Percentiles rank a stretch among this genome's conserved stretches.
Evolutionary conservation across 768 basidiomycete genomes (phyloP).

Genomic region (Suillus ampliporus): DNA sequence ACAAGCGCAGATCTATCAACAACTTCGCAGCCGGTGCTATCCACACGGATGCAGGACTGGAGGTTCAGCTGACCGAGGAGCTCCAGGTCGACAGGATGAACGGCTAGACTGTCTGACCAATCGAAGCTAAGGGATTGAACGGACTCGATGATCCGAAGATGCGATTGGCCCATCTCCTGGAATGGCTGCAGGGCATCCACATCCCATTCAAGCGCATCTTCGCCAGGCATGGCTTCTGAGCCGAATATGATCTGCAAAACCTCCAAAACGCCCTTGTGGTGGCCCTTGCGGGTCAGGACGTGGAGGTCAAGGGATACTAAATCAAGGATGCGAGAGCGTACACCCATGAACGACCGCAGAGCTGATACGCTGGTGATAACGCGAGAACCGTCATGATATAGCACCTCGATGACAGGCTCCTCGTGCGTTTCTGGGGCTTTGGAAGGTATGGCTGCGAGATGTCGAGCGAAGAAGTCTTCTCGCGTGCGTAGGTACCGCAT

Average conservation of each 20-base stretch:
- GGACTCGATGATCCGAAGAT: constrained; percentile 86
- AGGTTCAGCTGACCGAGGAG: constrained; percentile 72
- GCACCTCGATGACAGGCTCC: constrained; percentile 58
- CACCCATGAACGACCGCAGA: constrained; percentile 76
- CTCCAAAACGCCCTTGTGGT: constrained; percentile 72
- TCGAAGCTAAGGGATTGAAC: constrained; percentile 87
- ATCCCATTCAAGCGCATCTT: constrained; percentile 43
- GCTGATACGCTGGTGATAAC: constrained; percentile 70
- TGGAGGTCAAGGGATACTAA: constrained; percentile 89
- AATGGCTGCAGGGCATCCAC: constrained; percentile 62
- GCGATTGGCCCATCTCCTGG: constrained; percentile 78
- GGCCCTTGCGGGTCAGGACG: constrained; percentile 78
- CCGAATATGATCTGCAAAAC: constrained; percentile 85
- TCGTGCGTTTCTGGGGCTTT: constrained; percentile 55
- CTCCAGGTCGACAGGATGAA: constrained; percentile 62
- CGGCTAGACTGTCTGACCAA: constrained; percentile 79
- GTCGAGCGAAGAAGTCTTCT: constrained; percentile 88
- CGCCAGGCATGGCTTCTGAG: constrained; percentile 56
- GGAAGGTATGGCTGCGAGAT: constrained; percentile 79
- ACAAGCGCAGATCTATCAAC: constrained; percentile 76
- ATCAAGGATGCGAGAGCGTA: constrained; percentile 86
- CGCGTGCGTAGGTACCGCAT: constrained; percentile 87
- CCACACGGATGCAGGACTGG: constrained; percentile 68
- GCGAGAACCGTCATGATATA: constrained; percentile 74
- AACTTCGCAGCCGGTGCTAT: constrained; percentile 79